A percentile compares a stretch with the other conserved stretches of the same genome.
phyloP scores from a whole-genome alignment of 495 filamentous ascomycete species.

The Bacidia gigantensis region DNA sequence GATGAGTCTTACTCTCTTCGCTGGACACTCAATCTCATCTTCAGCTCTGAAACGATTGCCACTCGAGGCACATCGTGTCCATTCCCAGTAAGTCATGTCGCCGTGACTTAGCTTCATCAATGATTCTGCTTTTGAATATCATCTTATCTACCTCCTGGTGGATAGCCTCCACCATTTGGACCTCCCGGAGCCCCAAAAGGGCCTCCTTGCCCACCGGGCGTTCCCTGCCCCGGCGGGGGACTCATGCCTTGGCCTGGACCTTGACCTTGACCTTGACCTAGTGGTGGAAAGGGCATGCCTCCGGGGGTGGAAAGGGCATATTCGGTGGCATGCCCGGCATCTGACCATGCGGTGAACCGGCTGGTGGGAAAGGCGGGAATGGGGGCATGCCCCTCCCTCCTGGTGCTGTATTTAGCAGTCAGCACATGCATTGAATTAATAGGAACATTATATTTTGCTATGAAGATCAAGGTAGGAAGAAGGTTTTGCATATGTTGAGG shows the following conservation, averaged over 20 bases:
- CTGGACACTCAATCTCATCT: too few relatives aligned
- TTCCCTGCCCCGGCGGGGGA: constrained; percentile 15
- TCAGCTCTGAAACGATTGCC: too few relatives aligned
- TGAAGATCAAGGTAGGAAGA: constrained; percentile 23
- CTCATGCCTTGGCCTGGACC: constrained; percentile 22
- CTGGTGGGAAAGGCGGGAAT: constrained; percentile 41
- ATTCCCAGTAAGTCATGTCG: too few relatives aligned
- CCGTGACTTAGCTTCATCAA: too few relatives aligned
- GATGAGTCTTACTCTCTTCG: too few relatives aligned
- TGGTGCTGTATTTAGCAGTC: constrained; percentile 31
- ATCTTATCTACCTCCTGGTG: not conserved
- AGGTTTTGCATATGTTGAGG: constrained; percentile 32
- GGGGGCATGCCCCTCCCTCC: constrained; percentile 50
- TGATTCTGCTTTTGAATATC: not conserved
- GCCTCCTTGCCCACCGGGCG: not conserved
- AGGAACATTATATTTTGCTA: too few relatives aligned
- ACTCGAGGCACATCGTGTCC: too few relatives aligned
- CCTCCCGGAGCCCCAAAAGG: constrained; percentile 11
- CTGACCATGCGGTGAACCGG: not conserved
- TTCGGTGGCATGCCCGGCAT: constrained; percentile 14
- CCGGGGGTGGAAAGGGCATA: constrained; percentile 16
- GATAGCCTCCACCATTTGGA: not conserved
- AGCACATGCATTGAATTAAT: too few relatives aligned
- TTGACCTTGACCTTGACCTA: constrained; percentile 28
- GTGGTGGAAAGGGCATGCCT: constrained; percentile 51